phyloP scores from a whole-genome alignment of 768 basidiomycete species.

The Boletus tomentosulus region DNA sequence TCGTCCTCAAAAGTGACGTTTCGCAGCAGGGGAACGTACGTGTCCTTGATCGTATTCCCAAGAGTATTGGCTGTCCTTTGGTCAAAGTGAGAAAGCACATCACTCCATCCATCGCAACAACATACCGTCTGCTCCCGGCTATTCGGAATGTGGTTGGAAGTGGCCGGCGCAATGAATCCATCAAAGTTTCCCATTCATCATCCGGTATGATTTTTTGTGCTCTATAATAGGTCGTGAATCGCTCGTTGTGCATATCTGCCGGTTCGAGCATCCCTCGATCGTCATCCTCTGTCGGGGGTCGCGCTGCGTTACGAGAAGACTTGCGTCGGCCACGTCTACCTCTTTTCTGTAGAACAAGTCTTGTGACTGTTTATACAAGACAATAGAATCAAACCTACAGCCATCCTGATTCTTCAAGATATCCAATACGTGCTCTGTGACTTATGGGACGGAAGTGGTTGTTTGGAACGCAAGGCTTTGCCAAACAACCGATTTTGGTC shows the following conservation, averaged over 20 bases:
- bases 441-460: slow-evolving; percentile 8
- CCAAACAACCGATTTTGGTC: slow-evolving; percentile 30
- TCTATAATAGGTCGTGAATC: slow-evolving; percentile 64
- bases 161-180: slow-evolving; percentile 60
- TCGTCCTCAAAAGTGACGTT: slow-evolving; percentile 75
- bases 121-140: slow-evolving; percentile 80
- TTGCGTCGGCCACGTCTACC: slow-evolving; percentile 12
- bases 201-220: slow-evolving; percentile 73
- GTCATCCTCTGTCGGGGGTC: slow-evolving; percentile 26
- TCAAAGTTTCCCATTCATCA: slow-evolving; percentile 75
- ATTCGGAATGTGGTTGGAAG: slow-evolving; percentile 94
- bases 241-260: slow-evolving; percentile 66
- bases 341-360: slow-evolving; percentile 11
- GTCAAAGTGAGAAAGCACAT: slow-evolving; percentile 4
- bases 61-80: slow-evolving; percentile 64
- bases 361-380: not conserved
- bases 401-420: slow-evolving; percentile 8
- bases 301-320: slow-evolving; percentile 10
- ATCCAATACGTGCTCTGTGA: not conserved
- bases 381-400: slow-evolving; percentile 9
- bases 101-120: not conserved
- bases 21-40: slow-evolving; percentile 73
- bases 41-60: slow-evolving; percentile 71
- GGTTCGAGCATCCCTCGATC: slow-evolving; percentile 54
- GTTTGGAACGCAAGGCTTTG: slow-evolving; percentile 31